A percentile compares a stretch with the other conserved stretches of the same genome.
These are phyloP conservation scores for Draba incana DNA, from an alignment of 345 rosid genomes.

Conservation along the genomic window DNA sequence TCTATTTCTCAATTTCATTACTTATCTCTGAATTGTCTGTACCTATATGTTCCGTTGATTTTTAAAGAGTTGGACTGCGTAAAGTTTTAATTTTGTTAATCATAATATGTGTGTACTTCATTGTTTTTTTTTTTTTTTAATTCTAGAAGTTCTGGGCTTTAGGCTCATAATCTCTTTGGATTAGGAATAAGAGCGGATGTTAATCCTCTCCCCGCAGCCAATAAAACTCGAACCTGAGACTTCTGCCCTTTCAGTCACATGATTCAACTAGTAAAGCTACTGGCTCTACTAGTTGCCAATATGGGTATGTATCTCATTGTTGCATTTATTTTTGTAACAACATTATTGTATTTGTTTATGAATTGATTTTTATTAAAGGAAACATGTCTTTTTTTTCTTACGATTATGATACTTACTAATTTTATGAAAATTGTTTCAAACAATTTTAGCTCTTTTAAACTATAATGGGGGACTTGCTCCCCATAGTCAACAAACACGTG, in stretches of 20 bases:
- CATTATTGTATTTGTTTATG: not conserved
- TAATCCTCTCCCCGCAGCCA: no score
- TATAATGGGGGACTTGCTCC: no score
- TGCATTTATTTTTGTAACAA: not conserved
- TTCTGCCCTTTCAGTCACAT: no score
- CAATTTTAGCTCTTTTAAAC: no score
- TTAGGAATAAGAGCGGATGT: no score
- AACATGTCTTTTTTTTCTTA: not conserved
- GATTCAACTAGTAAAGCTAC: no score
- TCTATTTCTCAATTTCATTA: not conserved
- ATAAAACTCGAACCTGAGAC: no score
- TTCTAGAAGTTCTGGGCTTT: no score
- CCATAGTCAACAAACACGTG: no score
- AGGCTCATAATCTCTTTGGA: no score
- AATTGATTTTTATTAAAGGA: not conserved
- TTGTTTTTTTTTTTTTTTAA: no score
- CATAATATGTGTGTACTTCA: not conserved
- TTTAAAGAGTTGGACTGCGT: slow-evolving; percentile 3
- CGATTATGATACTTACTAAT: not conserved
- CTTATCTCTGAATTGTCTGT: slow-evolving; percentile 29
- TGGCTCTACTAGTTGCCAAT: no score
- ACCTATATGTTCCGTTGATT: slow-evolving; percentile 26
- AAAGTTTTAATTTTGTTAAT: not conserved
- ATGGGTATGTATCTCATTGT: not conserved
- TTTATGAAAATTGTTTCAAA: not conserved